Conservation (phyloP, 2,329 filamentous ascomycete species). For the Ascochyta pisi region DNA sequence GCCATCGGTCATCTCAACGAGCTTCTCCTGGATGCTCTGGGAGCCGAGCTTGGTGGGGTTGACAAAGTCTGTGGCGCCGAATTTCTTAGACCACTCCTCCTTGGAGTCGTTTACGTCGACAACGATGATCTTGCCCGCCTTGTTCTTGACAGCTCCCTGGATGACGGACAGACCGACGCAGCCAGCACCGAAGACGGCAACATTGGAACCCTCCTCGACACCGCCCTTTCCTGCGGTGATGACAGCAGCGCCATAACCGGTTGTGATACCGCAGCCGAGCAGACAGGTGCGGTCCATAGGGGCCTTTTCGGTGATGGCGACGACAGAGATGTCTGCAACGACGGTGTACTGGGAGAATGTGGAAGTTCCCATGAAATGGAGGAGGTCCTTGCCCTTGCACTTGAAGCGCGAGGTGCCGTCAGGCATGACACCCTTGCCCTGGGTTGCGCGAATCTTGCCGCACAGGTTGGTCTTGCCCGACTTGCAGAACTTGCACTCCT, state of each 20-base stretch:
- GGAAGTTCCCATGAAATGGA: slow-evolving; percentile 99
- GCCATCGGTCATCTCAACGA: slow-evolving; percentile 97
- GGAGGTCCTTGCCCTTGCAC: slow-evolving; percentile 90
- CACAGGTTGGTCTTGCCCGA: slow-evolving; percentile 99
- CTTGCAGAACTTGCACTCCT: slow-evolving; percentile 99
- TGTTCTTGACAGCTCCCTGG: slow-evolving; percentile 87
- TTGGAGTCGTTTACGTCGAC: slow-evolving; percentile 86
- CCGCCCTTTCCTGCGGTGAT: slow-evolving; percentile 76
- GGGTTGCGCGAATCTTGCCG: slow-evolving; percentile 97
- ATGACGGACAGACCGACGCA: slow-evolving; percentile 96
- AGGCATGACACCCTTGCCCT: slow-evolving; percentile 95
- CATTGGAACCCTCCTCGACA: slow-evolving; percentile 85
- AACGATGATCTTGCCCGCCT: slow-evolving; percentile 77
- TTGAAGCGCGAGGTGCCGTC: slow-evolving; percentile 95
- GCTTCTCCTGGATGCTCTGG: slow-evolving; percentile 86
- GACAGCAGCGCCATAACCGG: slow-evolving; percentile 92
- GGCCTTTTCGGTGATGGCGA: slow-evolving; percentile 87
- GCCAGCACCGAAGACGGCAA: slow-evolving; percentile 93
- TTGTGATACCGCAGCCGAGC: slow-evolving; percentile 97
- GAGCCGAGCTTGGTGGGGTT: slow-evolving; percentile 74
- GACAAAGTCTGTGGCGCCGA: slow-evolving; percentile 95
- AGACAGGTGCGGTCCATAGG: slow-evolving; percentile 96
- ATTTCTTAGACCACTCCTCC: slow-evolving; percentile 91
- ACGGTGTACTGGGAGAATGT: slow-evolving; percentile 99
- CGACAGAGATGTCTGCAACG: slow-evolving; percentile 97